Evolutionary conservation across 2,329 filamentous ascomycete genomes (phyloP).

Genomic region (Epichloe festucae): DNA sequence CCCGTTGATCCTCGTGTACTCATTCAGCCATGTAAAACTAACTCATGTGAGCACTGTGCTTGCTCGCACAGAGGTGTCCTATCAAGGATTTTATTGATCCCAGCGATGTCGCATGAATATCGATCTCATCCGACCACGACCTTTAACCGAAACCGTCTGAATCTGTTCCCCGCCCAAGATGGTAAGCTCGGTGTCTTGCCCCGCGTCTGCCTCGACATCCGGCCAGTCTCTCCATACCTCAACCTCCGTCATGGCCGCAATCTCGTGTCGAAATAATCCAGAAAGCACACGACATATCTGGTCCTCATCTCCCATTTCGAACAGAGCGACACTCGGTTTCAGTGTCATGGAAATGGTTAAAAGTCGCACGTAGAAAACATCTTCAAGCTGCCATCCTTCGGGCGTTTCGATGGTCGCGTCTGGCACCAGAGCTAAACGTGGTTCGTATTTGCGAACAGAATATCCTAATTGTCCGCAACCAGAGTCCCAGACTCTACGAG

Average conservation of each 20-base stretch:
- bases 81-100: neutral
- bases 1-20: neutral
- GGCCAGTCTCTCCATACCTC: constrained; percentile 66
- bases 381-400: constrained; percentile 23
- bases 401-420: constrained; percentile 16
- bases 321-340: constrained; percentile 41
- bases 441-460: constrained; percentile 74
- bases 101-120: constrained; percentile 18
- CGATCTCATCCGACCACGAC: constrained; percentile 34
- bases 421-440: constrained; percentile 63
- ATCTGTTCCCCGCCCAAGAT: constrained; percentile 6
- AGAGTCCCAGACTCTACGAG: constrained; percentile 31
- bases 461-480: constrained; percentile 39
- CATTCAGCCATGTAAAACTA: neutral
- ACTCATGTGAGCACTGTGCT: too few relatives aligned
- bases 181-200: constrained; percentile 15
- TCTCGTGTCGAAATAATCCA: constrained; percentile 25
- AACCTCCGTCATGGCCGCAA: constrained; percentile 22
- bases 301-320: constrained; percentile 58
- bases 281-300: constrained; percentile 54
- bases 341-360: constrained; percentile 39
- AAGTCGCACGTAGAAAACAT: constrained; percentile 56
- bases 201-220: constrained; percentile 22
- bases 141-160: constrained; percentile 25
- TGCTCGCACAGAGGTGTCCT: neutral